A percentile compares a stretch with the other conserved stretches of the same genome.
phyloP scores from a whole-genome alignment of 371 early-diverging fungal genomes.

The Caulochytrium protostelioides region DNA sequence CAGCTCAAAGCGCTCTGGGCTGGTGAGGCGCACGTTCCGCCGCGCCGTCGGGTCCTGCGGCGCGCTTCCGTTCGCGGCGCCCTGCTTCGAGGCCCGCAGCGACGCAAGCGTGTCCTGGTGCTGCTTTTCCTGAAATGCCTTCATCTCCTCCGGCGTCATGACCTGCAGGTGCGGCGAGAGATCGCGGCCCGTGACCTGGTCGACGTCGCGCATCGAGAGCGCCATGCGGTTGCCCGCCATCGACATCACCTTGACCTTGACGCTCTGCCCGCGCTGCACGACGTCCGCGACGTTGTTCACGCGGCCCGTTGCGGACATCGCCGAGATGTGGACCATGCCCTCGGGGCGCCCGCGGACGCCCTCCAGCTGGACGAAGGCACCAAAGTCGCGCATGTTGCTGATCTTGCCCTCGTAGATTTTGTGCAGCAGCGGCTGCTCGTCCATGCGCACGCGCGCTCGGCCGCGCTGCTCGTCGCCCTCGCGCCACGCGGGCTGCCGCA shows the following conservation, averaged over 20 bases:
- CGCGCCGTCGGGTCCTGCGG: too few relatives aligned
- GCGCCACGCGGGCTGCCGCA: neutral
- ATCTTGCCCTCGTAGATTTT: conserved; percentile 73
- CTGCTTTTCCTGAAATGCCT: conserved; percentile 4
- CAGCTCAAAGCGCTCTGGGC: conserved; percentile 89
- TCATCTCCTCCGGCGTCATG: conserved; percentile 36
- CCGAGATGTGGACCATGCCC: conserved; percentile 73
- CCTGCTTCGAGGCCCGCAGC: too few relatives aligned
- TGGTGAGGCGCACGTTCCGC: too few relatives aligned
- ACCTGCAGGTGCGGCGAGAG: conserved; percentile 28
- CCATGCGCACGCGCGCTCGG: conserved; percentile 14
- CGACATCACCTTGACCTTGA: conserved; percentile 83
- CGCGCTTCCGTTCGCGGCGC: too few relatives aligned
- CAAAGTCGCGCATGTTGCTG: conserved; percentile 64
- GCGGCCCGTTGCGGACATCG: conserved; percentile 36
- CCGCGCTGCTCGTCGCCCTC: conserved; percentile 5
- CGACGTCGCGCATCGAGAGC: conserved; percentile 83
- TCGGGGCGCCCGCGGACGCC: conserved; percentile 47
- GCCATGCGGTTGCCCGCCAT: conserved; percentile 53
- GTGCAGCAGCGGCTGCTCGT: conserved; percentile 59
- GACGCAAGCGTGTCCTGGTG: too few relatives aligned
- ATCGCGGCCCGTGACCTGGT: conserved; percentile 73
- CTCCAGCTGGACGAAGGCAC: conserved; percentile 68
- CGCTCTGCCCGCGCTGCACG: conserved; percentile 46
- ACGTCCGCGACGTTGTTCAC: conserved; percentile 60